These are phyloP conservation scores for Hansenula anomala DNA, from an alignment of 1,139 yeast species.

Conservation along the genomic window DNA sequence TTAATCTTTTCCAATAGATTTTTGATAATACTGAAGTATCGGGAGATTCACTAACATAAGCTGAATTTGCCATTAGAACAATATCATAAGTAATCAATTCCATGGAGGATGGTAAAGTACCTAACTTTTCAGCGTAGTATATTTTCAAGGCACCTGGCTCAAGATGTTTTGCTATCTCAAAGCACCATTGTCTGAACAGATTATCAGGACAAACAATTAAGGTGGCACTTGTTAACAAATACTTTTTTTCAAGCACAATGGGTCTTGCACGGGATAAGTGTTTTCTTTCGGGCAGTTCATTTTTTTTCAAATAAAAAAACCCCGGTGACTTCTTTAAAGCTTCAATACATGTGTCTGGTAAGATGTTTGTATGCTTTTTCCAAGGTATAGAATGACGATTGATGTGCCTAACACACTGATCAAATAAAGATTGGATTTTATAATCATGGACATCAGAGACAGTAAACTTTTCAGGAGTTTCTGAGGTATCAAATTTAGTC, in stretches of 20 bases:
- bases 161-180: slow-evolving; percentile 54
- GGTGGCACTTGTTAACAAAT: slow-evolving; percentile 47
- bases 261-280: slow-evolving; percentile 14
- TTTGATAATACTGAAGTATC: slow-evolving; percentile 30
- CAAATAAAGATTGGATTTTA: slow-evolving; percentile 28
- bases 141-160: slow-evolving; percentile 32
- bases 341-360: slow-evolving; percentile 40
- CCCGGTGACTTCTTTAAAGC: slow-evolving; percentile 39
- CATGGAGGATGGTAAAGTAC: slow-evolving; percentile 24
- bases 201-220: slow-evolving; percentile 64
- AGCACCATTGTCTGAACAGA: slow-evolving; percentile 59
- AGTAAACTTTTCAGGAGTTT: slow-evolving; percentile 31
- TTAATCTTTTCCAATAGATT: slow-evolving; percentile 62
- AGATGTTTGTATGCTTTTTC: slow-evolving; percentile 38
- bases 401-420: slow-evolving; percentile 39
- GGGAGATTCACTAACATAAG: slow-evolving; percentile 35
- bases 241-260: slow-evolving; percentile 22
- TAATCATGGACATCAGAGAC: slow-evolving; percentile 8
- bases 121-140: slow-evolving; percentile 19
- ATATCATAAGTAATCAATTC: slow-evolving; percentile 43
- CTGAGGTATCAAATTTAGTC: slow-evolving; percentile 48
- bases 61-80: slow-evolving; percentile 44
- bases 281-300: slow-evolving; percentile 15
- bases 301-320: slow-evolving; percentile 31
- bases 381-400: slow-evolving; percentile 50